phyloP scores from a whole-genome alignment of 73 alveolate genomes.

The Loxodes magnus region DNA sequence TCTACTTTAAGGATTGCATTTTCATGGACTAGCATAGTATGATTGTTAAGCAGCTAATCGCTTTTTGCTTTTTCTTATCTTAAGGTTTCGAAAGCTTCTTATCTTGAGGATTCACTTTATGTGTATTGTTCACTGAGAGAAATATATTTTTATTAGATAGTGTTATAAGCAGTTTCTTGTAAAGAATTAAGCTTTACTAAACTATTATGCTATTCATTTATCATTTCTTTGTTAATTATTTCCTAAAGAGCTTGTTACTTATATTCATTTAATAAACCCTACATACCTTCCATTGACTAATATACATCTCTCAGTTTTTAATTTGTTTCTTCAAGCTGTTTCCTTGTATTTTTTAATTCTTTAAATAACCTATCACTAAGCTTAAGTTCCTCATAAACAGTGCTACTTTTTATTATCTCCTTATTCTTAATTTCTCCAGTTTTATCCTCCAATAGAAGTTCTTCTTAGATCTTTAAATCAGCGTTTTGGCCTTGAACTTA shows the following conservation, averaged over 20 bases:
- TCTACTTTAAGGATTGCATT: slow-evolving; percentile 28
- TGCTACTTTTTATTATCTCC: not conserved
- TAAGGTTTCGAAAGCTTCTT: not conserved
- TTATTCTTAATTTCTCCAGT: no score
- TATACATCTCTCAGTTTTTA: slow-evolving; percentile 1
- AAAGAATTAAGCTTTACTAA: not conserved
- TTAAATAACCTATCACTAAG: slow-evolving; percentile 26
- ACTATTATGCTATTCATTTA: not conserved
- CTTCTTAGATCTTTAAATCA: no score
- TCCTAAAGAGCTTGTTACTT: not conserved
- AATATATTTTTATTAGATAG: not conserved
- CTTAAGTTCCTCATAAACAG: slow-evolving; percentile 47
- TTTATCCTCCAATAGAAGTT: no score
- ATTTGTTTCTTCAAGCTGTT: not conserved
- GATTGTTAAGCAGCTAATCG: slow-evolving; percentile 22
- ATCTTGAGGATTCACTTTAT: not conserved
- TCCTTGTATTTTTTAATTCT: not conserved
- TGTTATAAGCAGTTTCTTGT: slow-evolving; percentile 6
- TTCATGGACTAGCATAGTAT: slow-evolving; percentile 34
- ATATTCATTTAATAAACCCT: not conserved
- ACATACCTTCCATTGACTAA: not conserved
- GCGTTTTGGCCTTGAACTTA: no score
- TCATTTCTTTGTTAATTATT: not conserved
- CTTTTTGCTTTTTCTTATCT: slow-evolving; percentile 28
- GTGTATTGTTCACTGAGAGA: not conserved